Base-by-base conservation (phyloP, 768 basidiomycete species). In the Tulasnella sp. region DNA sequence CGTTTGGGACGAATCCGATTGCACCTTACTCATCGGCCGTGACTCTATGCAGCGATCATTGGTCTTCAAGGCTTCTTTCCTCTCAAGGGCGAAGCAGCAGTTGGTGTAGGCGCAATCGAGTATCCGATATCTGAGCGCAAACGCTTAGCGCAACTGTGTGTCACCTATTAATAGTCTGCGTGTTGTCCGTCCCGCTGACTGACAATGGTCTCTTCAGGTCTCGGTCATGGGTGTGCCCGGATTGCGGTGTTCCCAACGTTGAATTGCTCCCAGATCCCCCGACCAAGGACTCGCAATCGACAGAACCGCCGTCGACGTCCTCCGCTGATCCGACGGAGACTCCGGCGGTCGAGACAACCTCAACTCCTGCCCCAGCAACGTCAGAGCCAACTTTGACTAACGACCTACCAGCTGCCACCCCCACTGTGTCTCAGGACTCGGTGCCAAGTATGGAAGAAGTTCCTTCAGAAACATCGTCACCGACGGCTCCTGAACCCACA, bases 11-110 rank as follows among this genome's bases (percentile, higher is more conserved):
- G 1, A 37, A n/a, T 42, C 29, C 2, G 12, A 67, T 72, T 42
- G 16, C 67, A 29, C 14, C 52, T 26, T 11, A 12, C 52, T 59
- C 26, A 59, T 11, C 22, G 29, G 52, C 17, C 35, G 14, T 2
- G 35, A 39, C 42, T 19, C 22, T 32, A 7, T 36, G 41, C 74
- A 92, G 92, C 93, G 40, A 94, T 94, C 77, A 86, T 94, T 75
- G 92, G 91, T 40, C 84, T 94, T 5, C 92, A 94, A 79, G 92
- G 92, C 0, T 94, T 94, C 80, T 94, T 94, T 77, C 91, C 92
- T 41, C 82, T 94, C 68, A 93, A 89, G 77, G 93, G 93, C n/a
- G 89, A 92, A 74, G 88, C 90, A 62, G 91, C 94, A 17, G 86
- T 89, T 36, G 92, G 93, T 36, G 88, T 95, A 37, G 93, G 93